Base-by-base conservation (phyloP, 2,329 filamentous ascomycete species). In the Trichoderma gracile region DNA sequence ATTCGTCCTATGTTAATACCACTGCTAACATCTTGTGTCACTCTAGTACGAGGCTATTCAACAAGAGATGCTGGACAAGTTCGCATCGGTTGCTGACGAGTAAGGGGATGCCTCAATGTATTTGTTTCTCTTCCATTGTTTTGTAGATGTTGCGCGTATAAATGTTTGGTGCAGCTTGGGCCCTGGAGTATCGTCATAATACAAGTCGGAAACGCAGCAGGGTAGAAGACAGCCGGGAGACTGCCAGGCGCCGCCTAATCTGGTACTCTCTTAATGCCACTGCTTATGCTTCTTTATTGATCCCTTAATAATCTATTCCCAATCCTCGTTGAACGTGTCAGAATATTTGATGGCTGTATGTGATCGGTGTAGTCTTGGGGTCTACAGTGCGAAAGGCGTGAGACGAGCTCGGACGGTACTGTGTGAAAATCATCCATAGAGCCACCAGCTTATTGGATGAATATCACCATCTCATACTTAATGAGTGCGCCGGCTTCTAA, bases 61-160 rank as follows among this genome's bases (percentile, higher is more conserved):
- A 72, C 92, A 96, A 80, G 84, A 87, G 72, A 94, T 99, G 93
- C 89, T 90, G 71, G 95, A 99, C 81, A 97, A 97, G 82, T 99
- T 99, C 80, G 95, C 95, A 56, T 89, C 93, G 45, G 94, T 99
- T 66, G 87, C 92, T 76, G 95, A 99, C 79, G 94, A 98, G 85
- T 99, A 93, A 78, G 38, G 78, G 33, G 27, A 47, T 23, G 42
- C 25, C 12, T 6, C 19, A 7, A 7, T 46, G 10, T 42, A 25
- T 25, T 53, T 42, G 47, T n/a, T 3, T 42, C 30, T 21, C 40
- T 49, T 25, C 15, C 23, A 64, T 27, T 59, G 40, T 53, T 67
- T 67, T 67, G 61, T 61, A 65, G 67, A 68, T 61, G 67, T 40
- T 42, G 47, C 54, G 40, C 47, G 40, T 66, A 55, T 47, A 63